Conservation (phyloP, 2,329 filamentous ascomycete species). For the Aspergillus fijiensis region DNA sequence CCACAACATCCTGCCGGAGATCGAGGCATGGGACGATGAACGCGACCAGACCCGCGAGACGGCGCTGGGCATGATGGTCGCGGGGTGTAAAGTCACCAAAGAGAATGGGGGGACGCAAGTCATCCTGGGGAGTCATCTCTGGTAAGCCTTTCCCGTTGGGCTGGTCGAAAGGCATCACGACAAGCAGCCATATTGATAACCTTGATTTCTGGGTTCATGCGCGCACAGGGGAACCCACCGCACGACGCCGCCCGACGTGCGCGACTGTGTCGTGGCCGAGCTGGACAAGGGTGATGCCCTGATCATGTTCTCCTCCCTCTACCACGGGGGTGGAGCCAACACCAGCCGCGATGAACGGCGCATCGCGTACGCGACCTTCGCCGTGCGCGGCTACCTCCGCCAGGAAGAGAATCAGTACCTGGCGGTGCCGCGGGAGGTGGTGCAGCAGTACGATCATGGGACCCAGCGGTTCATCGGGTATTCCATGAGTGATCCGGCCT, state of each 20-base stretch:
- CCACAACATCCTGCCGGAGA: conserved; percentile 5
- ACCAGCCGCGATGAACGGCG: conserved; percentile 33
- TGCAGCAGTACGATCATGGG: conserved; percentile 11
- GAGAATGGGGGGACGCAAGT: conserved; percentile 34
- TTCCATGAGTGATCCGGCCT: conserved; percentile 17
- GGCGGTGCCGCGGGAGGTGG: conserved; percentile 12
- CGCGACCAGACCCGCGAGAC: conserved; percentile 20
- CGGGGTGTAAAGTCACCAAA: conserved; percentile 24
- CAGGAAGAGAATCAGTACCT: conserved; percentile 46
- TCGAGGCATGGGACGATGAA: conserved; percentile 6
- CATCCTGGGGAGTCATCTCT: conserved; percentile 31
- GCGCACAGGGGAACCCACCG: background rate
- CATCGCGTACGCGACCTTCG: conserved; percentile 35
- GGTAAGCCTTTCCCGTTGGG: conserved; percentile 4
- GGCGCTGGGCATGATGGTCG: conserved; percentile 26
- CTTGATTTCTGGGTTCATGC: too few relatives aligned
- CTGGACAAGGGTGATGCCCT: conserved; percentile 38
- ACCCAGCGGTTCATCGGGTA: conserved; percentile 23
- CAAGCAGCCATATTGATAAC: too few relatives aligned
- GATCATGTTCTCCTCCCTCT: conserved; percentile 37
- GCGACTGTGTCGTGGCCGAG: conserved; percentile 27
- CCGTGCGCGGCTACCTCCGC: conserved; percentile 34
- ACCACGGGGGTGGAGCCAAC: conserved; percentile 38
- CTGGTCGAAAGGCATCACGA: too few relatives aligned
- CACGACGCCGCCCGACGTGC: conserved; percentile 18